Conservation (phyloP, 2,329 filamentous ascomycete genomes). For the Orbilia quercus region DNA sequence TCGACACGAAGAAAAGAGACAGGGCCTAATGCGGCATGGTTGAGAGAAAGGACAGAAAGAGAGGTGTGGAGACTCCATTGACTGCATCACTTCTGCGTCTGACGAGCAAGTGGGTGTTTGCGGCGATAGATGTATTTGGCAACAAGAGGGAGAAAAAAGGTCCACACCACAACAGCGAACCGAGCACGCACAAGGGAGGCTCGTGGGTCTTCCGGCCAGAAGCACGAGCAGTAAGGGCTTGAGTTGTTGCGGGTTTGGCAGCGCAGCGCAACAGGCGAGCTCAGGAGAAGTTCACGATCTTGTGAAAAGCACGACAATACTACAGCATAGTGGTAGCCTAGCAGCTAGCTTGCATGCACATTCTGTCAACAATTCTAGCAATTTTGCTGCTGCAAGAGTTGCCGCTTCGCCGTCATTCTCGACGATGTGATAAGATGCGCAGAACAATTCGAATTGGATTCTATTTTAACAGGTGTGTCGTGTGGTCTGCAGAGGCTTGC, state of each 20-base stretch:
- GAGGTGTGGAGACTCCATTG: slow-evolving; percentile 12
- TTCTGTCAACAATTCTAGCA: background rate
- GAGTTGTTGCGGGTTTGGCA: slow-evolving; percentile 12
- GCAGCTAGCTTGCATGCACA: slow-evolving; percentile 18
- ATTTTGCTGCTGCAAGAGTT: slow-evolving; percentile 7
- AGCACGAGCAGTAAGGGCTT: slow-evolving; percentile 8
- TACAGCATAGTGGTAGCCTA: slow-evolving; percentile 30
- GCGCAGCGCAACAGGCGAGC: slow-evolving; percentile 18
- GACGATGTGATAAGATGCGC: slow-evolving; percentile 13
- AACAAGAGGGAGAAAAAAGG: slow-evolving; percentile 34
- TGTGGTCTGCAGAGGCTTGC: background rate
- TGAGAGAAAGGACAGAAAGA: background rate
- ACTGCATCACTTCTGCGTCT: slow-evolving; percentile 2
- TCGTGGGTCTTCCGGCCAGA: background rate
- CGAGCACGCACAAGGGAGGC: background rate
- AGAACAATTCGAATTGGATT: slow-evolving; percentile 9
- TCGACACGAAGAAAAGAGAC: slow-evolving; percentile 5
- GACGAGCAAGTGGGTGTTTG: slow-evolving; percentile 26
- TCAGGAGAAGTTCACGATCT: slow-evolving; percentile 14
- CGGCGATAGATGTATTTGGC: slow-evolving; percentile 51
- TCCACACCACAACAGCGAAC: background rate
- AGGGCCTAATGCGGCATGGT: slow-evolving; percentile 30
- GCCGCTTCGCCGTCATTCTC: slow-evolving; percentile 32
- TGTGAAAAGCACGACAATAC: background rate
- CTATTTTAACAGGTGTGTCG: too few relatives aligned